Base-by-base conservation (phyloP, 306 rosid species). In the Sphenostylis stenocarpa region DNA sequence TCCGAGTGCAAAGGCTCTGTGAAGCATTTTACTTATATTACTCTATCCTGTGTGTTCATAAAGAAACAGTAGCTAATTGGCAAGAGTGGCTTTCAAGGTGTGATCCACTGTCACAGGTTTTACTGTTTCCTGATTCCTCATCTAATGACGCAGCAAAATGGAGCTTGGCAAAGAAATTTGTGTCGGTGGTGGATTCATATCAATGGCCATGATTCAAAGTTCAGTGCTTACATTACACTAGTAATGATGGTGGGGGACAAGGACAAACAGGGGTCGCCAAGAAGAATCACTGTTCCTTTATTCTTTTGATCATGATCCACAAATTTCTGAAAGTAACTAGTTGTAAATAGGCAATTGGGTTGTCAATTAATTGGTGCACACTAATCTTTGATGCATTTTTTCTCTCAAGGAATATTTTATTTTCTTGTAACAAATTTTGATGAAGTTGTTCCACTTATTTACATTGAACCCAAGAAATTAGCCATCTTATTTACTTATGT, bases 1-100 rank as follows among this genome's bases (percentile, higher is more conserved):
- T 87, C 93, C 85, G 84, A 82, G 91, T 85, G 70, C 69, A 80
- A 80, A 34, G 73, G 88, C 93, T 88, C 87, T 78, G 93, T 67
- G 94, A 79, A 88, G 91, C 85, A 85, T 82, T 75, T 52, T 60
- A 81, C 87, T 77, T 86, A 19, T 82, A 64, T 80, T 80, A 75
- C 81, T 88, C 73, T 73, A 70, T 72, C 43, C 16, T 65, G 81
- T 77, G 80, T 77, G 85, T 78, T 83, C 80, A 79, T 80, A 77
- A 77, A 55, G 85, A 41, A 41, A 41, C 80, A 79, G 67, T 83
- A 47, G 73, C 79, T 66, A 76, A 80, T 66, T 82, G 65, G 45
- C 39, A 58, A 45, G 39, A 66, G 55, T 65, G 80, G 31, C 41
- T 86, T 62, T 31, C 75, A 73, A 31, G 33, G 78, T 67, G 53